Evolutionary conservation across 1,139 yeast genomes (phyloP).

Genomic region (Suhomyces bolitotheri): DNA sequence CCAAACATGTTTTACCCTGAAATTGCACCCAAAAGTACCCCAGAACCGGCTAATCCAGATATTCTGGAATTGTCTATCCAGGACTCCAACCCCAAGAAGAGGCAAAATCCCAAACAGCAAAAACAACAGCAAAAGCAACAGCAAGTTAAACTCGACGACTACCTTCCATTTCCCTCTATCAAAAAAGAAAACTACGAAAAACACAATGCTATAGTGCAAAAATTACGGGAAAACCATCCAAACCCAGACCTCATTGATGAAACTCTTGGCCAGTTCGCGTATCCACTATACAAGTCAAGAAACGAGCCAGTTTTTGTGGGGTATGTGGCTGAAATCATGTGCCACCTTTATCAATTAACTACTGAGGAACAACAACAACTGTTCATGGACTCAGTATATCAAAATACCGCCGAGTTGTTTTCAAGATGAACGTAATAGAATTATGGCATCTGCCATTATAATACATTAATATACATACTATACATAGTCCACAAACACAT

Average conservation of each 20-base stretch:
- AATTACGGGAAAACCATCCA: constrained; percentile 14
- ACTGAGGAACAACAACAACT: constrained; percentile 49
- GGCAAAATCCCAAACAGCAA: constrained; percentile 8
- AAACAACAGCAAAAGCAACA: constrained; percentile 13
- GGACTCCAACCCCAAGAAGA: not conserved
- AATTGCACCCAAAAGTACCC: constrained; percentile 11
- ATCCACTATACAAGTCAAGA: constrained; percentile 73
- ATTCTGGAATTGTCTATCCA: not conserved
- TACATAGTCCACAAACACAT: not conserved
- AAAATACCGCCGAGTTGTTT: constrained; percentile 62
- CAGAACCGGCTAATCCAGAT: not conserved
- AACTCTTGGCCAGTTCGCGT: constrained; percentile 33
- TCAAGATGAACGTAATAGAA: constrained; percentile 23
- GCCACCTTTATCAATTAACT: constrained; percentile 44
- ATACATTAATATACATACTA: constrained; percentile 11
- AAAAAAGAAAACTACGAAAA: constrained; percentile 61
- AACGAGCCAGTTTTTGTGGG: constrained; percentile 91
- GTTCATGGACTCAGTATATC: constrained; percentile 63
- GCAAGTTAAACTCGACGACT: constrained; percentile 40
- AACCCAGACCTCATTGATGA: constrained; percentile 14
- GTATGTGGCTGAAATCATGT: constrained; percentile 75
- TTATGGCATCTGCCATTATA: constrained; percentile 1
- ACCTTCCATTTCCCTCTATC: constrained; percentile 60
- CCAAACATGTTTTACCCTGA: constrained; percentile 60
- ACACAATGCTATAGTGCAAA: constrained; percentile 15